Percentiles rank a stretch among this genome's conserved stretches.
Evolutionary conservation across 768 basidiomycete species (phyloP).

Genomic region (Collybiopsis confluens): DNA sequence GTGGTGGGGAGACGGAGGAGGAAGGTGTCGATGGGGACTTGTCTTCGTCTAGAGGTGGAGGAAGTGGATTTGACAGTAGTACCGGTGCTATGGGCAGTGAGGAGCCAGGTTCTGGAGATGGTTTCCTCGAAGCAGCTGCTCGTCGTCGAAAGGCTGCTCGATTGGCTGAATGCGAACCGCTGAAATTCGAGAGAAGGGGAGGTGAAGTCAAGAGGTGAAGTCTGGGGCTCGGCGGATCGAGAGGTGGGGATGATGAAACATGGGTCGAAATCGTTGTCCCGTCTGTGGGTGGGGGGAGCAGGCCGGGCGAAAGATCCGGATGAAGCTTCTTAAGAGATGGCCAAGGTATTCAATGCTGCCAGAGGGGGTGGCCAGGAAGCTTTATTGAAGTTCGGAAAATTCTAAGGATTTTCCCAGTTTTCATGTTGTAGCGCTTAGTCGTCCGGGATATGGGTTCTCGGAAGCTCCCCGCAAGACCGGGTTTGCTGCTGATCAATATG

Average conservation of each 20-base stretch:
- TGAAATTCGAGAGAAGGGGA: background rate
- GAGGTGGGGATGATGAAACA: background rate
- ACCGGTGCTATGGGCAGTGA: background rate
- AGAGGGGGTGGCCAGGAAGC: too few species aligned
- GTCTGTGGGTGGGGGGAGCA: slow-evolving; percentile 25
- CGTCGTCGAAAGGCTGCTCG: background rate
- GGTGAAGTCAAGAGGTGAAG: background rate
- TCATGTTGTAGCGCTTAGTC: too few species aligned
- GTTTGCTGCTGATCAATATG: too few species aligned
- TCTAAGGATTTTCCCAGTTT: too few species aligned
- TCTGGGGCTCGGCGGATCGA: slow-evolving; percentile 19
- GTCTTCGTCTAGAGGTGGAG: too few species aligned
- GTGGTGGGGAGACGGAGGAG: slow-evolving; percentile 27
- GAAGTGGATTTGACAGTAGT: background rate
- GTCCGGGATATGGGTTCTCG: too few species aligned
- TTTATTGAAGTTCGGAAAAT: too few species aligned
- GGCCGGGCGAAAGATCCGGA: slow-evolving; percentile 42
- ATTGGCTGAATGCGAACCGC: background rate
- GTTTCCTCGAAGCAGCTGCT: slow-evolving; percentile 2
- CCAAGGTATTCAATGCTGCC: slow-evolving; percentile 50
- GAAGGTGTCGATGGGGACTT: too few species aligned
- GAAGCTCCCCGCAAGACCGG: too few species aligned
- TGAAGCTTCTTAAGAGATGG: slow-evolving; percentile 70
- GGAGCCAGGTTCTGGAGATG: background rate
- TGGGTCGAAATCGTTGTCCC: slow-evolving; percentile 5